Percentiles rank a stretch among this genome's conserved stretches.
Evolutionary conservation across 2,329 filamentous ascomycete species (phyloP).

Genomic region (Lizonia empirigonia): DNA sequence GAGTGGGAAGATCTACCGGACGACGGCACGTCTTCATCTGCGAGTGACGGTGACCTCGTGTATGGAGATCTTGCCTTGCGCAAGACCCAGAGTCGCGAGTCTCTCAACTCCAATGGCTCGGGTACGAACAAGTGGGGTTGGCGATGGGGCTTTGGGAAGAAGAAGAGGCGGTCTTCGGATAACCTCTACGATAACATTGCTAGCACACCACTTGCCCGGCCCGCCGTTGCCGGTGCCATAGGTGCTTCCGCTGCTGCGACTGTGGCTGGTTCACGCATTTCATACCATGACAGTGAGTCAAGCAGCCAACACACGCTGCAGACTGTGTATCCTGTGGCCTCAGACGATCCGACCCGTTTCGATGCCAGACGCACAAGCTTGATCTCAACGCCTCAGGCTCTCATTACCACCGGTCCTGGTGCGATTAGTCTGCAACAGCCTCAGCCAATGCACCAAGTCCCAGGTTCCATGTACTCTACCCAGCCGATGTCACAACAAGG

Average conservation of each 20-base stretch:
- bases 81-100: constrained; percentile 56
- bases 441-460: constrained; percentile 76
- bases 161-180: constrained; percentile 45
- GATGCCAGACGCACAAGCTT: constrained; percentile 61
- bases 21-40: constrained; percentile 49
- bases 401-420: constrained; percentile 44
- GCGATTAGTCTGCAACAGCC: constrained; percentile 81
- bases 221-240: constrained; percentile 49
- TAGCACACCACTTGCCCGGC: constrained; percentile 46
- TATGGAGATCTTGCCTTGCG: constrained; percentile 59
- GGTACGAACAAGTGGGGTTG: constrained; percentile 64
- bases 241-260: constrained; percentile 46
- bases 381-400: constrained; percentile 49
- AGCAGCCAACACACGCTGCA: constrained; percentile 61
- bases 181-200: constrained; percentile 44
- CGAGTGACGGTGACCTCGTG: constrained; percentile 63
- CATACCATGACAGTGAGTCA: constrained; percentile 55
- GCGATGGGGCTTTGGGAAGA: constrained; percentile 63
- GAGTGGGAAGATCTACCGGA: constrained; percentile 52
- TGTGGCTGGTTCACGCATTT: constrained; percentile 55
- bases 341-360: constrained; percentile 67
- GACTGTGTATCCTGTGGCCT: constrained; percentile 69
- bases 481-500: constrained; percentile 48
- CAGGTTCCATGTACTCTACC: constrained; percentile 67
- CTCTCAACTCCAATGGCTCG: constrained; percentile 59